phyloP scores from a whole-genome alignment of 805 yeast genomes.

The Lachancea fermentati region DNA sequence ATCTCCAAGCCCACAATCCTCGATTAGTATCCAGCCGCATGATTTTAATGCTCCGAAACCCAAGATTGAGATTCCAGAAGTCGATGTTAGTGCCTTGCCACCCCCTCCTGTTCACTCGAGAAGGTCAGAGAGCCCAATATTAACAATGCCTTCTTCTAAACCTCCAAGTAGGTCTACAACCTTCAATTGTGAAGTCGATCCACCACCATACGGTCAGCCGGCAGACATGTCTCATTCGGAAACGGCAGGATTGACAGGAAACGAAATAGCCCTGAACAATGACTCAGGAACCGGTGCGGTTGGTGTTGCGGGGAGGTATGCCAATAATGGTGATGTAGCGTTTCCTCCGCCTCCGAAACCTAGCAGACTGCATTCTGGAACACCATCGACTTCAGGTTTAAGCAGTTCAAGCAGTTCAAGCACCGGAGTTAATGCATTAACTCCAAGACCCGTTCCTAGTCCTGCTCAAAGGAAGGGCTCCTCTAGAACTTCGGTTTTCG shows the following conservation, averaged over 20 bases:
- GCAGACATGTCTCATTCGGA: background rate
- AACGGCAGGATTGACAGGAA: background rate
- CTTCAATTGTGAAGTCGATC: background rate
- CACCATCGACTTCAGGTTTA: slow-evolving; percentile 1
- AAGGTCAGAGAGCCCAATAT: slow-evolving; percentile 11
- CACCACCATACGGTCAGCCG: background rate
- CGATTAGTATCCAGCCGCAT: slow-evolving; percentile 18
- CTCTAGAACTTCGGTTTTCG: background rate
- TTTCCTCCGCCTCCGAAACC: slow-evolving; percentile 12
- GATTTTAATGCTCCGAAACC: too few relatives aligned
- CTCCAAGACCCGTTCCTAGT: background rate
- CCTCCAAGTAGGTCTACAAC: background rate
- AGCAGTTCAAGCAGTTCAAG: background rate
- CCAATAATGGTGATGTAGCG: slow-evolving; percentile 19
- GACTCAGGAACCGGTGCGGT: too few relatives aligned
- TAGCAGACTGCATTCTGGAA: background rate
- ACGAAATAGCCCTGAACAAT: too few relatives aligned
- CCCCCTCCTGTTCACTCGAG: slow-evolving; percentile 31
- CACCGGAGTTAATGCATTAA: background rate
- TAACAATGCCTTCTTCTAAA: slow-evolving; percentile 1
- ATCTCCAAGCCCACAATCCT: slow-evolving; percentile 4
- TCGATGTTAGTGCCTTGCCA: slow-evolving; percentile 18
- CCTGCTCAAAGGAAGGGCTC: slow-evolving; percentile 1
- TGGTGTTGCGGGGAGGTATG: slow-evolving; percentile 10
- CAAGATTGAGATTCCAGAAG: slow-evolving; percentile 11